Evolutionary conservation across 176 grass and related monocot genomes (phyloP), one percentile per base, ranked within the genome.

Genomic region (Echinochloa phyllopogon): DNA sequence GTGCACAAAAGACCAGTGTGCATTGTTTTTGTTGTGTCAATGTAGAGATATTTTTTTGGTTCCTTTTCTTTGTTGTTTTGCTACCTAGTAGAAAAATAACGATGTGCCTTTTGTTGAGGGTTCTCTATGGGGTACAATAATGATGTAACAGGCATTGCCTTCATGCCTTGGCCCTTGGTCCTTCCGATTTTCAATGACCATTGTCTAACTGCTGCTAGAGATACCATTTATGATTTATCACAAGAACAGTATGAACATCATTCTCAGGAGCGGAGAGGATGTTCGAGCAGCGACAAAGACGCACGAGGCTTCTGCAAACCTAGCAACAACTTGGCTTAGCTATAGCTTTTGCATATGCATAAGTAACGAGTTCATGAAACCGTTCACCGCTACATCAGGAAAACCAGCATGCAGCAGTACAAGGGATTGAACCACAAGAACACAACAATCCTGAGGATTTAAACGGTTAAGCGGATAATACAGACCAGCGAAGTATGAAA

Each of bases 401-500:
- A 78, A 69, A 53, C 36, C 42, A 5, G 50, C 39, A 58, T 21
- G 21, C 33, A 68, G 23, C 39, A 65, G 25, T n/a, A 39, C 55
- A 65, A 76, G 45, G 72, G n/a, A 47, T 65, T 55, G 66, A 78
- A 84, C 59, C 81, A 85, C 72, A 83, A 57, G 47, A 80, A 70
- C 57, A 85, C 71, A 75, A 75, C 55, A 16, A 37, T 3, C n/a
- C 44, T 27, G 27, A 68, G 23, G 24, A 57, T 59, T 72, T 59
- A 64, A 55, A 72, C 59, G 74, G 56, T 87, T 84, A 64, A 78
- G 48, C 12, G 18, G 74, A 53, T 49, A 58, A 76, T 48, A 94
- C 79, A 83, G 63, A 69, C 47, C 4, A 2, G 63, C 36, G 43
- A 87, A 85, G 79, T 38, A 24, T 71, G 85, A 92, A 67, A 77